Percentiles rank a stretch among this genome's conserved stretches.
These are phyloP conservation scores for Suhomyces wounanorum DNA, from an alignment of 1,139 yeast genomes.

Conservation along the genomic window DNA sequence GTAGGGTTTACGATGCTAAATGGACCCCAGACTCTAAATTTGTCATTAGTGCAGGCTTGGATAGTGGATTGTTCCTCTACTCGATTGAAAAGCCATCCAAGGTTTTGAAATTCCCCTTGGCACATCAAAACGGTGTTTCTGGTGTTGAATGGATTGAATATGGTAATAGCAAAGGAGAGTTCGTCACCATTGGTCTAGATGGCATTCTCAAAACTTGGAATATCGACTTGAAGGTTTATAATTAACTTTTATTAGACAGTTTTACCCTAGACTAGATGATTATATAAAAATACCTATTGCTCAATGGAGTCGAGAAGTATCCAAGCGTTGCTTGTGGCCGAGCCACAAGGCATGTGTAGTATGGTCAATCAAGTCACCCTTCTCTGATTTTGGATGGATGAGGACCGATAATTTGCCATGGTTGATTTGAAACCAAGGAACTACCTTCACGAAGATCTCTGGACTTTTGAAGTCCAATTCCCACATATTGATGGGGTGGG, in stretches of 20 bases:
- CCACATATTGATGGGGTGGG: slow-evolving; percentile 54
- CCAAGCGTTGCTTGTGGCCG: slow-evolving; percentile 38
- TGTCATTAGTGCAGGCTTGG: slow-evolving; percentile 79
- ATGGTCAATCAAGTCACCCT: slow-evolving; percentile 49
- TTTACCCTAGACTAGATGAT: neutral
- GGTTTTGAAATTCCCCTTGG: slow-evolving; percentile 70
- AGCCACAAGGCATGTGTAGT: slow-evolving; percentile 57
- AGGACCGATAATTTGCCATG: slow-evolving; percentile 55
- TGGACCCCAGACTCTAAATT: slow-evolving; percentile 79
- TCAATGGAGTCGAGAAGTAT: slow-evolving; percentile 12
- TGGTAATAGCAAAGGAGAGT: slow-evolving; percentile 34
- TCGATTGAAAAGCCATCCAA: slow-evolving; percentile 77
- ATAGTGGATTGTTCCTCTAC: slow-evolving; percentile 77
- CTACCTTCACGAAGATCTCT: slow-evolving; percentile 24
- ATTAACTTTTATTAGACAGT: neutral
- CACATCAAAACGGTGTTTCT: slow-evolving; percentile 87
- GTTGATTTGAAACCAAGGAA: slow-evolving; percentile 47
- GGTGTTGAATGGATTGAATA: slow-evolving; percentile 66
- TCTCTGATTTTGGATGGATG: slow-evolving; percentile 53
- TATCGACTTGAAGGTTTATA: slow-evolving; percentile 34
- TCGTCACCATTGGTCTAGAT: slow-evolving; percentile 79
- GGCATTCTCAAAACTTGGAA: slow-evolving; percentile 79
- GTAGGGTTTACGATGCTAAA: slow-evolving; percentile 70
- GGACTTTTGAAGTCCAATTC: slow-evolving; percentile 42
- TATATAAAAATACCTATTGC: neutral